Evolutionary conservation across 192 early-diverging fungal species (phyloP).

Genomic region (Coemansia sp.): DNA sequence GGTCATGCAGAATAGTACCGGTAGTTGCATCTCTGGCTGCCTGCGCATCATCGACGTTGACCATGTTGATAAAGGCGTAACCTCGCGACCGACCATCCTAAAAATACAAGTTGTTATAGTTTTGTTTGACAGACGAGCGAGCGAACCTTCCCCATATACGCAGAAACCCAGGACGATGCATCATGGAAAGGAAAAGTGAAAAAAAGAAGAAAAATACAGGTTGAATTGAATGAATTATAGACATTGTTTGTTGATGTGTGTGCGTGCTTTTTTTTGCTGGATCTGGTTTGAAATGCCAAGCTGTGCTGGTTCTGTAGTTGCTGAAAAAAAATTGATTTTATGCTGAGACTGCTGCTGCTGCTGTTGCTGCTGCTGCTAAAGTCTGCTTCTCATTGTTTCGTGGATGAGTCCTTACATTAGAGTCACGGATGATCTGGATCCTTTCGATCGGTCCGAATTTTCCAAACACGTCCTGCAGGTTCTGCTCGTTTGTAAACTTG

Average conservation of each 20-base stretch:
- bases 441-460: conserved; percentile 36
- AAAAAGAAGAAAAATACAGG: not conserved
- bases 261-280: not conserved
- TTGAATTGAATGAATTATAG: not conserved
- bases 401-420: conserved; percentile 44
- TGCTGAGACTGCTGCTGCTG: conserved; percentile 2
- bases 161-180: not conserved
- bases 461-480: conserved; percentile 40
- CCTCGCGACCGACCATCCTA: conserved; percentile 51
- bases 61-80: conserved; percentile 51
- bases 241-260: not conserved
- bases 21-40: conserved; percentile 27
- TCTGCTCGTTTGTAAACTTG: conserved; percentile 49
- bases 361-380: conserved; percentile 10
- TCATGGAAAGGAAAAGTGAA: not conserved
- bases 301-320: not conserved
- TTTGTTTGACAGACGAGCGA: not conserved
- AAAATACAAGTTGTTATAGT: not conserved
- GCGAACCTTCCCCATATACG: not conserved
- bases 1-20: conserved; percentile 35
- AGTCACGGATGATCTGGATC: conserved; percentile 48
- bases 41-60: conserved; percentile 30
- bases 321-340: not conserved
- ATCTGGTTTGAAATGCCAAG: conserved; percentile 4
- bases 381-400: conserved; percentile 9